Evolutionary conservation across 495 filamentous ascomycete genomes (phyloP).

Genomic region (Penicillium ochrochloron): DNA sequence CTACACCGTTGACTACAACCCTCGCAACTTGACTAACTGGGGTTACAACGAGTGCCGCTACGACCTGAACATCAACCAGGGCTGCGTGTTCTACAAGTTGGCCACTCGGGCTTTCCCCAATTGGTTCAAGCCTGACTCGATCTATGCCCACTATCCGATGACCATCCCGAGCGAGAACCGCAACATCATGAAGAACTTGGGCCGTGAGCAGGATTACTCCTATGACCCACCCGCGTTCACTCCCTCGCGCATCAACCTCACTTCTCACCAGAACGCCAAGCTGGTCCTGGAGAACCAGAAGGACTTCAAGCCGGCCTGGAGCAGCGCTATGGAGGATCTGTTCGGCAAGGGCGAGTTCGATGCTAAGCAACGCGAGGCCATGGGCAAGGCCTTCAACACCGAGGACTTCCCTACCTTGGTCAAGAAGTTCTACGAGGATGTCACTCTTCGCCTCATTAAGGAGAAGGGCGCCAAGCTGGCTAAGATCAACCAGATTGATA

Average conservation of each 20-base stretch:
- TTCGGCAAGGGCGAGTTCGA: conserved; percentile 56
- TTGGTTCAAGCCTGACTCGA: conserved; percentile 76
- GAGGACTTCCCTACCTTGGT: conserved; percentile 56
- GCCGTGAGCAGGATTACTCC: conserved; percentile 71
- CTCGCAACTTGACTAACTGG: conserved; percentile 80
- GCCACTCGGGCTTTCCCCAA: conserved; percentile 79
- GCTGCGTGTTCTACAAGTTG: conserved; percentile 85
- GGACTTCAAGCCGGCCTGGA: conserved; percentile 70
- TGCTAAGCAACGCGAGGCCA: conserved; percentile 50
- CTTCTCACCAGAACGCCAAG: conserved; percentile 65
- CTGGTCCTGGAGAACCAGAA: conserved; percentile 62
- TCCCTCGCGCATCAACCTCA: conserved; percentile 56
- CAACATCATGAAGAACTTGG: conserved; percentile 74
- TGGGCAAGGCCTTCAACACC: conserved; percentile 49
- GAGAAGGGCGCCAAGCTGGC: conserved; percentile 65
- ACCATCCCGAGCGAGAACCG: conserved; percentile 74
- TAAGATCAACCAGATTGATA: conserved; percentile 70
- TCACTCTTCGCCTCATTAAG: conserved; percentile 65
- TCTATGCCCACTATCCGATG: conserved; percentile 90
- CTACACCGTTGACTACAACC: conserved; percentile 68
- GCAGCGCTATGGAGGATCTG: conserved; percentile 56
- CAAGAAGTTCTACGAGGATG: conserved; percentile 62
- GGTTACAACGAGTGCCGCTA: conserved; percentile 75
- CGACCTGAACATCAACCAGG: conserved; percentile 74
- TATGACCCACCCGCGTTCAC: conserved; percentile 65